phyloP scores from a whole-genome alignment of 2,329 filamentous ascomycete species.

The Cylindrodendrum hubeiense region DNA sequence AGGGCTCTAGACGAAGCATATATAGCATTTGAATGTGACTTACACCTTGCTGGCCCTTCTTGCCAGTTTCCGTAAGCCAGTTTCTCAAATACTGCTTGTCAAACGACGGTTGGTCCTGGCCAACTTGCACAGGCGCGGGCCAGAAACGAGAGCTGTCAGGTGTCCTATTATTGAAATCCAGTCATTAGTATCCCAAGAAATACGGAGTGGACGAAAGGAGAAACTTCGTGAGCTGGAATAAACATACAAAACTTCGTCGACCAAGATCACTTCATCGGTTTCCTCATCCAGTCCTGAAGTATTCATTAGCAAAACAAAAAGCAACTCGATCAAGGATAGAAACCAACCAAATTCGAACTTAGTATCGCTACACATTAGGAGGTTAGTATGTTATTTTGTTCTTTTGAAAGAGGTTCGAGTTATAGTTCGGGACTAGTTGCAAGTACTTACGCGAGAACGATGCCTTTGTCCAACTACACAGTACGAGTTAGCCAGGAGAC shows the following conservation, averaged over 20 bases:
- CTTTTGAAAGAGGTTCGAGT: not conserved
- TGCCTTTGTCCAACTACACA: constrained; percentile 31
- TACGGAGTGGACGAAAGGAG: not conserved
- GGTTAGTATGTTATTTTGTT: constrained; percentile 30
- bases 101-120: constrained; percentile 82
- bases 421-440: not conserved
- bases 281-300: constrained; percentile 39
- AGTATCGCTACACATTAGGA: constrained; percentile 33
- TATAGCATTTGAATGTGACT: not conserved
- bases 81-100: constrained; percentile 89
- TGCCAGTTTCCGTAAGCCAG: constrained; percentile 78
- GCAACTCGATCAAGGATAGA: not conserved
- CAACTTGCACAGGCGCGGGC: constrained; percentile 74
- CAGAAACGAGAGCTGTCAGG: constrained; percentile 85
- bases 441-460: constrained; percentile 31
- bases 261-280: constrained; percentile 45
- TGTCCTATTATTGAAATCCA: constrained; percentile 16
- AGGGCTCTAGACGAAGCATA: not conserved
- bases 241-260: constrained; percentile 37
- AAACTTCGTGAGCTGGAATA: not conserved
- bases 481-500: not conserved
- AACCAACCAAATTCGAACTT: constrained; percentile 42
- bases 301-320: constrained; percentile 1
- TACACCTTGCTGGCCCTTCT: constrained; percentile 55
- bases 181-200: not conserved